Evolutionary conservation across 1,139 yeast genomes (phyloP).

Genomic region (Pichia sp.): DNA sequence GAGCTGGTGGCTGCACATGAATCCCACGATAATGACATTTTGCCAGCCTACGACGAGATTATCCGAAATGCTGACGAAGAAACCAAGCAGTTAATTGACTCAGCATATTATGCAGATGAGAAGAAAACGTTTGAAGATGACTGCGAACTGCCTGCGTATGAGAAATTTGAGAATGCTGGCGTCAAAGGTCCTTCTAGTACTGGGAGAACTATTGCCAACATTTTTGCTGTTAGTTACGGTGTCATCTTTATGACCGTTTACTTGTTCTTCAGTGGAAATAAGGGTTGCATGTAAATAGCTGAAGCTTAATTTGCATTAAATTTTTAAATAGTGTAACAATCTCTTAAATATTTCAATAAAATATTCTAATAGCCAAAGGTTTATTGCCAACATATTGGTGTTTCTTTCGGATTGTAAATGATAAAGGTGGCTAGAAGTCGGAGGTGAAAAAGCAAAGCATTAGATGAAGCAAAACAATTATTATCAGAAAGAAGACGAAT

Average conservation of each 20-base stretch:
- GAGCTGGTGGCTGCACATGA: slow-evolving; percentile 3
- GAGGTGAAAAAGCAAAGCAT: background rate
- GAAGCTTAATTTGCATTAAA: too few species aligned
- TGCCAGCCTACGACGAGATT: slow-evolving; percentile 2
- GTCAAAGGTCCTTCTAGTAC: background rate
- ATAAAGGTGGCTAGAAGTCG: too few species aligned
- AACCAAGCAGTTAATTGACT: background rate
- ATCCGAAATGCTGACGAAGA: background rate
- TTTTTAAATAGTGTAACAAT: too few species aligned
- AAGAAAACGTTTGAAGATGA: background rate
- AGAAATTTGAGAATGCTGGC: background rate
- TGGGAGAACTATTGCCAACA: background rate
- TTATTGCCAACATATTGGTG: too few species aligned
- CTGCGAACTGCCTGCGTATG: background rate
- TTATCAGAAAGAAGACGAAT: too few species aligned
- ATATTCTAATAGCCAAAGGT: too few species aligned
- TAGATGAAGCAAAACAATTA: too few species aligned
- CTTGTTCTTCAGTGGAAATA: too few species aligned
- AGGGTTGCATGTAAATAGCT: too few species aligned
- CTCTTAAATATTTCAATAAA: too few species aligned
- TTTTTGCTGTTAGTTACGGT: background rate
- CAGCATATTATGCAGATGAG: background rate
- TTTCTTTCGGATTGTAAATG: too few species aligned
- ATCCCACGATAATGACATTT: slow-evolving; percentile 3
- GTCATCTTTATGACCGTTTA: background rate